These are phyloP conservation scores for Cucurbita argyrosperma DNA, from an alignment of 306 rosid genomes.

Conservation along the genomic window DNA sequence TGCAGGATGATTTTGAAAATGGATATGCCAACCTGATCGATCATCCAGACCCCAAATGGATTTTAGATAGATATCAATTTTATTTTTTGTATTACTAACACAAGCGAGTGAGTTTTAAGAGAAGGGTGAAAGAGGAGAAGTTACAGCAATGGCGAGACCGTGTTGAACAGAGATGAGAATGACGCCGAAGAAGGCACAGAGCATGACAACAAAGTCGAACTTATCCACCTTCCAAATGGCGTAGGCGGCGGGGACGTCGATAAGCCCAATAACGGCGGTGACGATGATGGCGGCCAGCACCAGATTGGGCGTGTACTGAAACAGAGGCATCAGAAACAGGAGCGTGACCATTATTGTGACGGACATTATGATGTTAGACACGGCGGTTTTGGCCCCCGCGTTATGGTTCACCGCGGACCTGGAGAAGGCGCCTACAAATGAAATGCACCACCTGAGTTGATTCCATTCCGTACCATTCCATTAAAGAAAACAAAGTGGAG, in stretches of 20 bases:
- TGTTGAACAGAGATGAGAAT: slow-evolving; percentile 62
- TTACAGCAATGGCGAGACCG: slow-evolving; percentile 88
- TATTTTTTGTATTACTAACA: too few relatives aligned
- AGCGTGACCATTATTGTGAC: slow-evolving; percentile 88
- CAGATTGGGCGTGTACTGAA: slow-evolving; percentile 84
- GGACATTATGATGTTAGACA: slow-evolving; percentile 82
- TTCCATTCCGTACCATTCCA: too few relatives aligned
- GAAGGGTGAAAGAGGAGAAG: neutral
- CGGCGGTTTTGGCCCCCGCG: slow-evolving; percentile 83
- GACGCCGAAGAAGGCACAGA: slow-evolving; percentile 75
- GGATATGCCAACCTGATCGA: slow-evolving; percentile 62
- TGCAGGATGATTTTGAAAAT: slow-evolving; percentile 66
- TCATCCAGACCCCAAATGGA: too few relatives aligned
- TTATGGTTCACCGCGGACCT: slow-evolving; percentile 89
- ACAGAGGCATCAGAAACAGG: slow-evolving; percentile 80
- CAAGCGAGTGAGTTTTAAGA: neutral
- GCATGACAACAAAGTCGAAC: slow-evolving; percentile 65
- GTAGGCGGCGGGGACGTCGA: slow-evolving; percentile 69
- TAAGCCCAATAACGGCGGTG: slow-evolving; percentile 78
- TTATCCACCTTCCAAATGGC: slow-evolving; percentile 76
- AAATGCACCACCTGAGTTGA: too few relatives aligned
- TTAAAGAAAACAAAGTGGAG: too few relatives aligned
- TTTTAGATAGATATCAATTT: too few relatives aligned
- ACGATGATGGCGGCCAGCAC: slow-evolving; percentile 82
- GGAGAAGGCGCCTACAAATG: slow-evolving; percentile 63